These are phyloP conservation scores for Priceomyces melissophilus DNA, from an alignment of 805 yeast genomes.

Conservation along the genomic window DNA sequence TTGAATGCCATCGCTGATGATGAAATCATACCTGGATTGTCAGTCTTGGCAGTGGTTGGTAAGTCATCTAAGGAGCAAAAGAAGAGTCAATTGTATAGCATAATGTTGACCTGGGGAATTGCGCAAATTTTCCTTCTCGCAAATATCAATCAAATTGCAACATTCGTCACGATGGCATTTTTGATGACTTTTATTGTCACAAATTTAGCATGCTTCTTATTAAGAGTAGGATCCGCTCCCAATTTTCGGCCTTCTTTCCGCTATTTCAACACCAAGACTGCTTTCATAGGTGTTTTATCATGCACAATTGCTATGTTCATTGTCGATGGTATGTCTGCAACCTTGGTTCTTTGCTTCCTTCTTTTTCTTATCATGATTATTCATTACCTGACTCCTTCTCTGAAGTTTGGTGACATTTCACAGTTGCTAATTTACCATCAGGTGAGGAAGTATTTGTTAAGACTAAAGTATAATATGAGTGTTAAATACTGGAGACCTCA, in stretches of 20 bases:
- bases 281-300: slow-evolving; percentile 65
- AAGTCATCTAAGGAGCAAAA: slow-evolving; percentile 40
- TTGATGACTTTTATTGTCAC: slow-evolving; percentile 94
- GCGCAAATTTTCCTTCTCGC: slow-evolving; percentile 85
- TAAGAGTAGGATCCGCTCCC: slow-evolving; percentile 92
- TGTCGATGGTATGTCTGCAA: slow-evolving; percentile 89
- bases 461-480: slow-evolving; percentile 79
- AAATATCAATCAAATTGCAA: slow-evolving; percentile 90
- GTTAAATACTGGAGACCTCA: slow-evolving; percentile 99
- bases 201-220: slow-evolving; percentile 86
- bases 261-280: slow-evolving; percentile 80
- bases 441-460: slow-evolving; percentile 82
- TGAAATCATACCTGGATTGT: slow-evolving; percentile 76
- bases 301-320: slow-evolving; percentile 87
- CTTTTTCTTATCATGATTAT: slow-evolving; percentile 68
- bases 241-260: slow-evolving; percentile 94
- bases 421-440: slow-evolving; percentile 94
- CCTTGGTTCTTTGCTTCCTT: slow-evolving; percentile 65
- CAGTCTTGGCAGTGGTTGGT: slow-evolving; percentile 42
- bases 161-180: slow-evolving; percentile 95
- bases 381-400: slow-evolving; percentile 91
- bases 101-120: slow-evolving; percentile 72
- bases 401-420: slow-evolving; percentile 97
- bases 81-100: slow-evolving; percentile 62
- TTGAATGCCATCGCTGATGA: slow-evolving; percentile 91